Evolutionary conservation across 768 basidiomycete species (phyloP).

Genomic region (Suillus clintonianus): DNA sequence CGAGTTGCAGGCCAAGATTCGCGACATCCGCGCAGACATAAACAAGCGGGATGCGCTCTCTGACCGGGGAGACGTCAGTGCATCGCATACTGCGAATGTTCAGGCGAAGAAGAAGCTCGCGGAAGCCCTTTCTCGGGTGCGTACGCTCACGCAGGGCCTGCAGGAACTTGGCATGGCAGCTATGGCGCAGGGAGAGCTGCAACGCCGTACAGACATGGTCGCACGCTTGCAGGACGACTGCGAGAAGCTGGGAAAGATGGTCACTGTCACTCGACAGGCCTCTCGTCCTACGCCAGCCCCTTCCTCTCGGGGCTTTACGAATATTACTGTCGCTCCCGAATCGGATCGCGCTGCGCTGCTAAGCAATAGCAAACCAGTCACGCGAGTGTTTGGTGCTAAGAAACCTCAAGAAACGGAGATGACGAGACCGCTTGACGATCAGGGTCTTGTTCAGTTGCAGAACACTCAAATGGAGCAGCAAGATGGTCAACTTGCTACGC

Average conservation of each 20-base stretch:
- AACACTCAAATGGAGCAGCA: slow-evolving; percentile 80
- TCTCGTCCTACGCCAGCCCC: slow-evolving; percentile 38
- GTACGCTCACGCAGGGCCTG: slow-evolving; percentile 68
- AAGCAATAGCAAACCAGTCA: slow-evolving; percentile 50
- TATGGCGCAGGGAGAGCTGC: slow-evolving; percentile 90
- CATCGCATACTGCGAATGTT: slow-evolving; percentile 78
- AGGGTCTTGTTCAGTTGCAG: slow-evolving; percentile 79
- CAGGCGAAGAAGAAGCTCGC: slow-evolving; percentile 86
- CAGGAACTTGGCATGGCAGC: slow-evolving; percentile 64
- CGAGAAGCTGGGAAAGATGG: slow-evolving; percentile 84
- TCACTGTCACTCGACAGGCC: slow-evolving; percentile 68
- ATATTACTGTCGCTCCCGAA: slow-evolving; percentile 41
- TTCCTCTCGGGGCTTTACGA: slow-evolving; percentile 29
- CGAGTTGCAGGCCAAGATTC: slow-evolving; percentile 72
- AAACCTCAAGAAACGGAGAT: slow-evolving; percentile 77
- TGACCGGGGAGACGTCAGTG: slow-evolving; percentile 69
- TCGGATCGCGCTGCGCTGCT: slow-evolving; percentile 70
- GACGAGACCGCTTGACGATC: slow-evolving; percentile 86
- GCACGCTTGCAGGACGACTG: slow-evolving; percentile 88
- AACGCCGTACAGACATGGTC: slow-evolving; percentile 87
- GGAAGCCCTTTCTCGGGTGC: slow-evolving; percentile 72
- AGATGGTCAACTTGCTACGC: slow-evolving; percentile 75
- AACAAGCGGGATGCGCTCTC: slow-evolving; percentile 86
- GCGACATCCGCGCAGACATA: slow-evolving; percentile 83
- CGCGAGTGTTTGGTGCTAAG: slow-evolving; percentile 77